Conservation (phyloP, 352 stramenopile species). For the Phytophthora multivora region DNA sequence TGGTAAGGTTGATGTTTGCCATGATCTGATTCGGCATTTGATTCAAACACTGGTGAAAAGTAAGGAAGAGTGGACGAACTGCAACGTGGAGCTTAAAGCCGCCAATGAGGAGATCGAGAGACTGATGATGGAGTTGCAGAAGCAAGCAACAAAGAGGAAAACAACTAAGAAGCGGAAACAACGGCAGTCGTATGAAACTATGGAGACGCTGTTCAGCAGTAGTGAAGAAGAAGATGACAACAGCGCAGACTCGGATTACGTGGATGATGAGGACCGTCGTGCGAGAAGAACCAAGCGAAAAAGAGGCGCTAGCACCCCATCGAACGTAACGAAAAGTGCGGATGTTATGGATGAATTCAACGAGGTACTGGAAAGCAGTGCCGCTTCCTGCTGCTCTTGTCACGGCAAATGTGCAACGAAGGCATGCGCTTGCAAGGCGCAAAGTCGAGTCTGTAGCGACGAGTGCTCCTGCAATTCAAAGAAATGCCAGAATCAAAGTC, state of each 20-base stretch:
- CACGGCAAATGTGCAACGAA: slow-evolving; percentile 80
- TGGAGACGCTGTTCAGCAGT: slow-evolving; percentile 56
- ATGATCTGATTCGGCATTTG: slow-evolving; percentile 59
- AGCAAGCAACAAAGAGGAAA: slow-evolving; percentile 45
- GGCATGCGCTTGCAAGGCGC: slow-evolving; percentile 62
- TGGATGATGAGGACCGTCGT: slow-evolving; percentile 47
- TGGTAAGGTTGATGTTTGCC: slow-evolving; percentile 40
- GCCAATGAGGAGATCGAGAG: slow-evolving; percentile 17
- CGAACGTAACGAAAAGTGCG: slow-evolving; percentile 4
- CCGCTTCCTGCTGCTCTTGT: slow-evolving; percentile 57
- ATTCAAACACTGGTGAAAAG: slow-evolving; percentile 49
- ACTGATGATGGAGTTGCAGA: slow-evolving; percentile 26
- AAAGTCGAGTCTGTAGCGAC: slow-evolving; percentile 42
- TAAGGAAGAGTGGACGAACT: slow-evolving; percentile 29
- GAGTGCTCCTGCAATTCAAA: slow-evolving; percentile 60
- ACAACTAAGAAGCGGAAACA: slow-evolving; percentile 38
- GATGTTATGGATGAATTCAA: slow-evolving; percentile 66
- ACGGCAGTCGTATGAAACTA: slow-evolving; percentile 45
- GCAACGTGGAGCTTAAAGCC: not conserved
- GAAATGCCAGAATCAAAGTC: slow-evolving; percentile 57
- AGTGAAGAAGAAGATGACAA: slow-evolving; percentile 64
- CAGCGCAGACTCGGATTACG: slow-evolving; percentile 68
- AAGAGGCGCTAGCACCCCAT: not conserved
- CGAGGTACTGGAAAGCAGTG: slow-evolving; percentile 45
- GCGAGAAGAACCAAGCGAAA: slow-evolving; percentile 6